Evolutionary conservation across 768 basidiomycete genomes (phyloP), one percentile per base, ranked within the genome.

Genomic region (Naganishia antarctica): DNA sequence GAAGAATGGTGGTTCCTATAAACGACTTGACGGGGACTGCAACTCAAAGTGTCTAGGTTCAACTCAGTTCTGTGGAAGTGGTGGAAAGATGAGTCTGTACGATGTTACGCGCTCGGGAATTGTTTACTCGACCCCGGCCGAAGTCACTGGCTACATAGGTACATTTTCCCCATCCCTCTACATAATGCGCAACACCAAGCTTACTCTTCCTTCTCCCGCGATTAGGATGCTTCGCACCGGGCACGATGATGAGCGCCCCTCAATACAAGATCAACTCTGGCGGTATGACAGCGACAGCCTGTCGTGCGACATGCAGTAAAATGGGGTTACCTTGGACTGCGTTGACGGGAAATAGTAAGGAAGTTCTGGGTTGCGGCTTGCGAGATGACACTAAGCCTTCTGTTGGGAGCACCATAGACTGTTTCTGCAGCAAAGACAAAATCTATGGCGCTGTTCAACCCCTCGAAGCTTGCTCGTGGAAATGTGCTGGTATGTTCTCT

Each of bases 41-140:
- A 60, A 48, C 43, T 37, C 40, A 18, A 28, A 41, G 13, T 72
- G 68, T 59, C 16, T 48, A 9, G 70, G 70, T 31, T 18, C 61
- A 44, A 67, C 65, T 41, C 58, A 69, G 51, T 61, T 65, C 26
- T 71, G 70, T 61, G 70, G 70, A 40, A 34, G 53, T 21, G 53
- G 53, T 25, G 53, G 53, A 11, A 57, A 57, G 23, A n/a, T 40
- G 21, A 37, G 23, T n/a, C 3, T 57, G 12, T 57, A 57, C 15
- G 53, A 57, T 31, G 53, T 57, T 7, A 8, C 53, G 15, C 16
- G 53, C 5, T 57, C 53, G 12, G 23, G 26, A 13, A 9, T 57
- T 16, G 53, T 57, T 1, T 57, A 57, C 15, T 37, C 53, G n/a
- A 37, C 53, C 3, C 53, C 53, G 2, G 32, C 28, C 13, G 53